A percentile compares a stretch with the other conserved stretches of the same genome.
phyloP scores from a whole-genome alignment of 225 moss, liverwort and hornwort species.

The Asterella californica region DNA sequence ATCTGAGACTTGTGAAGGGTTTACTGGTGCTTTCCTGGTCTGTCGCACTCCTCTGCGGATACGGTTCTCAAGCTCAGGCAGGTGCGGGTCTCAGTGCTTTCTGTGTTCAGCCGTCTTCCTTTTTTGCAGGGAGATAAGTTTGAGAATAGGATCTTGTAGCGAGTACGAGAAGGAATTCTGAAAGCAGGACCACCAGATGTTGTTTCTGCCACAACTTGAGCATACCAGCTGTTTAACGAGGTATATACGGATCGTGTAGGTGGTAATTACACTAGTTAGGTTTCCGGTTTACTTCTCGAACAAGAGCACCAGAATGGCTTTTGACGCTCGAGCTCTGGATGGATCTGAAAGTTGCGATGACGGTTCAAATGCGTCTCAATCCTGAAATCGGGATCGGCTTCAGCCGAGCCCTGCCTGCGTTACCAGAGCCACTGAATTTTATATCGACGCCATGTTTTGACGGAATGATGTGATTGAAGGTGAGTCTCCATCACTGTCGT shows the following conservation, averaged over 20 bases:
- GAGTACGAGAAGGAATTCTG: background rate
- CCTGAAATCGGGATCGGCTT: background rate
- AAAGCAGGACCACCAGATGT: too few species aligned
- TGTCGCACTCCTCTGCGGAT: slow-evolving; percentile 11
- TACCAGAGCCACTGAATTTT: background rate
- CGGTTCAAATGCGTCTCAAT: background rate
- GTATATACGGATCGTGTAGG: background rate
- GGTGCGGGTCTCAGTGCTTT: background rate
- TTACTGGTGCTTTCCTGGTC: slow-evolving; percentile 7
- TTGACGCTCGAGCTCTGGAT: background rate
- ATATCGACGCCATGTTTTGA: background rate
- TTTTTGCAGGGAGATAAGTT: background rate
- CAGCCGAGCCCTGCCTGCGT: background rate
- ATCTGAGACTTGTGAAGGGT: background rate
- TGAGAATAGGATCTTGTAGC: background rate
- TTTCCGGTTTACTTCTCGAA: background rate
- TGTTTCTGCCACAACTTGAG: background rate
- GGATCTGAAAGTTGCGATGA: too few species aligned
- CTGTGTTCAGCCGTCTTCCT: background rate
- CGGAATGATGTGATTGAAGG: background rate
- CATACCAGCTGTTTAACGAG: background rate
- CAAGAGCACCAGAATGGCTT: background rate
- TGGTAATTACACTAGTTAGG: background rate
- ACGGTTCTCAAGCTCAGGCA: slow-evolving; percentile 11
- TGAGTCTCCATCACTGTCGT: background rate